These are phyloP conservation scores for Penicillium samsonianum DNA, from an alignment of 495 filamentous ascomycete species.

Conservation along the genomic window DNA sequence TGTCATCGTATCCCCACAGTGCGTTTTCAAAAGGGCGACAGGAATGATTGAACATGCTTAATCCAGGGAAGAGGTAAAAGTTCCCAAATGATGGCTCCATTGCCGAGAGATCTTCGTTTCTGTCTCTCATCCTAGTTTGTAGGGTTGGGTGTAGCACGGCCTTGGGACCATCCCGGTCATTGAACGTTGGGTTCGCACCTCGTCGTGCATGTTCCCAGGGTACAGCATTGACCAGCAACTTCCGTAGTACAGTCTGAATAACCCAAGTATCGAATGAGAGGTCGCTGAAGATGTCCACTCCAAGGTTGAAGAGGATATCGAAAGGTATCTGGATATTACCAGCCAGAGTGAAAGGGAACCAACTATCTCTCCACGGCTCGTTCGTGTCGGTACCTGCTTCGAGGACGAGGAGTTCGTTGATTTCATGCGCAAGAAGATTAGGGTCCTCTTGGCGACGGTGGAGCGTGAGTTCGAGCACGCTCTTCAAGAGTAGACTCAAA, in stretches of 20 bases:
- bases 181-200: slow-evolving; percentile 6
- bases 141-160: slow-evolving; percentile 2
- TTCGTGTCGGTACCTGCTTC: slow-evolving; percentile 14
- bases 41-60: slow-evolving; percentile 39
- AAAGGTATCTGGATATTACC: slow-evolving; percentile 41
- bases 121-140: slow-evolving; percentile 14
- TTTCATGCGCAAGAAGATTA: slow-evolving; percentile 32
- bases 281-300: slow-evolving; percentile 42
- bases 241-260: slow-evolving; percentile 35
- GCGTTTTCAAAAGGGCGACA: slow-evolving; percentile 27
- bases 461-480: slow-evolving; percentile 40
- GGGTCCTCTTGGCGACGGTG: slow-evolving; percentile 27
- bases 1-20: slow-evolving; percentile 27
- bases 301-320: slow-evolving; percentile 36
- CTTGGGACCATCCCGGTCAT: slow-evolving; percentile 12
- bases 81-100: slow-evolving; percentile 28
- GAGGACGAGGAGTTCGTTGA: slow-evolving; percentile 36
- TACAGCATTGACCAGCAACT: slow-evolving; percentile 32
- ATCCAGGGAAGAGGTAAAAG: slow-evolving; percentile 36
- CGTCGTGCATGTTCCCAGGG: slow-evolving; percentile 31
- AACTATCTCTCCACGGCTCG: slow-evolving; percentile 13
- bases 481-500: slow-evolving; percentile 35
- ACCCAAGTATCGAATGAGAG: slow-evolving; percentile 43
- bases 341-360: slow-evolving; percentile 36
- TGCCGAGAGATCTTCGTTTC: slow-evolving; percentile 1